These are phyloP conservation scores for Tillandsia leiboldiana DNA, from an alignment of 176 grass and related monocot genomes.

Conservation along the genomic window DNA sequence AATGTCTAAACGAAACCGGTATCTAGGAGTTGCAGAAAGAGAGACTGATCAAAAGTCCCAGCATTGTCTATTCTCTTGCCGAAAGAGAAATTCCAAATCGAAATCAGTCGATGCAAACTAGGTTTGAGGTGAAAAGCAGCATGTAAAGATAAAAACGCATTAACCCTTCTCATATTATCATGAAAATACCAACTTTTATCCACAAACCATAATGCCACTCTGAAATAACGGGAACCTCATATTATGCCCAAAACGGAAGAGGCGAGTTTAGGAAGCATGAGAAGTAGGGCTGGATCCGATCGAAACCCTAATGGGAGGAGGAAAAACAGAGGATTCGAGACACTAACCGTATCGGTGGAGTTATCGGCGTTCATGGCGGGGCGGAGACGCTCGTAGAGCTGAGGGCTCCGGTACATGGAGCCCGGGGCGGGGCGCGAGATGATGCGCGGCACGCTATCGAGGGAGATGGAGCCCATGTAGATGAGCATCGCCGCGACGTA, in stretches of 20 bases:
- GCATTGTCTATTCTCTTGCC: neutral
- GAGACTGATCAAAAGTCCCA: neutral
- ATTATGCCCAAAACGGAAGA: no score
- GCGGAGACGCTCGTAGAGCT: conserved; percentile 66
- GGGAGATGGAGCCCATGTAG: conserved; percentile 85
- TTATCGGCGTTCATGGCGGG: conserved; percentile 84
- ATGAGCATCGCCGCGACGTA: conserved; percentile 85
- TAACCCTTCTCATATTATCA: no score
- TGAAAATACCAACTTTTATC: no score
- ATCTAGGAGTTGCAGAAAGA: neutral
- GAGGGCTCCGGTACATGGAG: conserved; percentile 80
- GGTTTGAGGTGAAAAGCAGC: no score
- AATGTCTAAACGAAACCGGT: neutral
- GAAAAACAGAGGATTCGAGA: neutral
- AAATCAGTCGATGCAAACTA: neutral
- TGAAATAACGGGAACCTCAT: no score
- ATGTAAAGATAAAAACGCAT: no score
- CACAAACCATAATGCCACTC: no score
- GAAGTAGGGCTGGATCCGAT: neutral
- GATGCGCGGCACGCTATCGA: conserved; percentile 75
- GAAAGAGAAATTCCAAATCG: neutral
- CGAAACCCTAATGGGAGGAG: neutral
- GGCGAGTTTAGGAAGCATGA: neutral
- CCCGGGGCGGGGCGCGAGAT: conserved; percentile 70
- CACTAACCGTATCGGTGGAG: conserved; percentile 67